A percentile compares a stretch with the other conserved stretches of the same genome.
phyloP scores from a whole-genome alignment of 2,329 filamentous ascomycete genomes.

The Scedosporium boydii region DNA sequence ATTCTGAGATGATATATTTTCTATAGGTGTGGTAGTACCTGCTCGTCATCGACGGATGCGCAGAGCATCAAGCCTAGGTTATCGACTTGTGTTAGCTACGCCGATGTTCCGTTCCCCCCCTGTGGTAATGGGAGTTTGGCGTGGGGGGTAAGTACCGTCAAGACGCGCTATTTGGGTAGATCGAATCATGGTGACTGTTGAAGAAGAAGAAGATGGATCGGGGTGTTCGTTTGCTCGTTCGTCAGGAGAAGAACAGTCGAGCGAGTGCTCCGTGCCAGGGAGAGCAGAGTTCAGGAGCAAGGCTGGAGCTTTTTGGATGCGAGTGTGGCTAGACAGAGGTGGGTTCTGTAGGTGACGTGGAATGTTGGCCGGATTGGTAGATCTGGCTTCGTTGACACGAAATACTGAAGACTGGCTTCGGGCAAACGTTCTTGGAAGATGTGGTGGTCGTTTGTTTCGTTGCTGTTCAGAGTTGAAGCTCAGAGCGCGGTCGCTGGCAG shows the following conservation, averaged over 20 bases:
- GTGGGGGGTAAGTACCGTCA: constrained; percentile 52
- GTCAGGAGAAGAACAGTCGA: neutral
- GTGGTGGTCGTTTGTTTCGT: no score
- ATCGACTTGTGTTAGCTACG: neutral
- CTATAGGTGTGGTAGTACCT: constrained; percentile 34
- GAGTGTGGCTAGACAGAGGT: neutral
- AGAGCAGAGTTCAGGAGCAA: neutral
- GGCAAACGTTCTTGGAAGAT: no score
- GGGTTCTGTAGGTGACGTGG: neutral
- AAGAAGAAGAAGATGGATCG: neutral
- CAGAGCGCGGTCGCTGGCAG: no score
- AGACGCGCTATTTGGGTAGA: constrained; percentile 92
- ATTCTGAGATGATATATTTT: neutral
- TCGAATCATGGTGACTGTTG: constrained; percentile 56
- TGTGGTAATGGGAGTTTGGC: neutral
- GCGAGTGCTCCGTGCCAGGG: neutral
- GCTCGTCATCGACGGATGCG: constrained; percentile 86
- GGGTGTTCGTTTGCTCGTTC: neutral
- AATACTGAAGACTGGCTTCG: no score
- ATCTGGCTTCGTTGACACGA: neutral
- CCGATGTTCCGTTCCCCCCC: neutral
- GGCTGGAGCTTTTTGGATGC: neutral
- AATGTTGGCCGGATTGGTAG: no score
- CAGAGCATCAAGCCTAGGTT: constrained; percentile 79
- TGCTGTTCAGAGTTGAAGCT: no score